A percentile compares a stretch with the other conserved stretches of the same genome.
Conservation (phyloP, 768 basidiomycete genomes). For the Trametes villosa region DNA sequence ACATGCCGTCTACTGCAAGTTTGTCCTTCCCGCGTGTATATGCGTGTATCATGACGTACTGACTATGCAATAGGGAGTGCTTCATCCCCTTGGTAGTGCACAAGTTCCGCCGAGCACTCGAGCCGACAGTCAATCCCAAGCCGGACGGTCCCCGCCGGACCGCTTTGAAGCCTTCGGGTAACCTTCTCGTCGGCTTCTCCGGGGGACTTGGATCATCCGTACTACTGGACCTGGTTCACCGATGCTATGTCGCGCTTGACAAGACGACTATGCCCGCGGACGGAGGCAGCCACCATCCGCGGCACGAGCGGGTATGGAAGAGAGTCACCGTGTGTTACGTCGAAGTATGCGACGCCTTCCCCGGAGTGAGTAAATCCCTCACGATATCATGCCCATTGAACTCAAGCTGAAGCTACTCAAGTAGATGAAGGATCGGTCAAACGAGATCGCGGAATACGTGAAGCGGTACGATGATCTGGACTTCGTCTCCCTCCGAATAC, state of each 20-base stretch:
- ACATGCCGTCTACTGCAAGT: conserved; percentile 89
- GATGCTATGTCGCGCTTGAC: conserved; percentile 45
- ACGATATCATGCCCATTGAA: background rate
- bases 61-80: conserved; percentile 52
- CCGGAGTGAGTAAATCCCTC: conserved; percentile 50
- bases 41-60: background rate
- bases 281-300: conserved; percentile 71
- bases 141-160: conserved; percentile 60
- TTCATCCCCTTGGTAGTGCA: conserved; percentile 63
- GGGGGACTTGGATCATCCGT: conserved; percentile 80
- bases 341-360: conserved; percentile 64
- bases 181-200: conserved; percentile 72
- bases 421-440: conserved; percentile 59
- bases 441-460: conserved; percentile 53
- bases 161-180: conserved; percentile 67
- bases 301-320: conserved; percentile 64
- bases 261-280: conserved; percentile 36
- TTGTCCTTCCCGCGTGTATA: conserved; percentile 4
- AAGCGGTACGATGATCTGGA: conserved; percentile 54
- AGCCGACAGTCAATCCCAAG: conserved; percentile 64
- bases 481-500: conserved; percentile 66
- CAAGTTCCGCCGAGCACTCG: conserved; percentile 69
- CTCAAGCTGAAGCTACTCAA: conserved; percentile 11
- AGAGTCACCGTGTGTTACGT: conserved; percentile 70
- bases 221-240: conserved; percentile 67